Percentiles rank a stretch among this genome's conserved stretches.
phyloP scores from a whole-genome alignment of 2,329 filamentous ascomycete species.

The Epichloe gansuensis region DNA sequence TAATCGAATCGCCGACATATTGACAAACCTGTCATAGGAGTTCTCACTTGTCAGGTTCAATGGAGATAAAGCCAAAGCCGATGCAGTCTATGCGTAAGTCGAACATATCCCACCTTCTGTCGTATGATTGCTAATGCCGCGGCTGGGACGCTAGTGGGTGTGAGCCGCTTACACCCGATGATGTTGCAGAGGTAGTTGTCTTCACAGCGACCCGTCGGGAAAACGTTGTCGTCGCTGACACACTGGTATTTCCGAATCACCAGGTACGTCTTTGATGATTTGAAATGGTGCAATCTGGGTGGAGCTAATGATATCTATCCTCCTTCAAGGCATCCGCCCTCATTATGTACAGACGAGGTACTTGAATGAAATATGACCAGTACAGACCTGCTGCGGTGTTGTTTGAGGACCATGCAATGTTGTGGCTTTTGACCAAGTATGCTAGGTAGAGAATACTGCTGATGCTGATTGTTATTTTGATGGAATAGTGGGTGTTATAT shows the following conservation, averaged over 20 bases:
- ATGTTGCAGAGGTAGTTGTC: slow-evolving; percentile 83
- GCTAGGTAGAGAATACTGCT: too few relatives aligned
- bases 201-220: slow-evolving; percentile 73
- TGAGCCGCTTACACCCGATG: slow-evolving; percentile 75
- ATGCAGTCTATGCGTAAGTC: slow-evolving; percentile 72
- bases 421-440: not conserved
- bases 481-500: not conserved
- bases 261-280: slow-evolving; percentile 43
- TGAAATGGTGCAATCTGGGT: not conserved
- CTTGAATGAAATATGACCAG: not conserved
- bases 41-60: slow-evolving; percentile 82
- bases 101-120: not conserved
- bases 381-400: not conserved
- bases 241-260: slow-evolving; percentile 76
- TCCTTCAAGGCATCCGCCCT: slow-evolving; percentile 19
- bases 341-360: slow-evolving; percentile 17
- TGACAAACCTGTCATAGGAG: slow-evolving; percentile 35
- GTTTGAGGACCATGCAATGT: not conserved
- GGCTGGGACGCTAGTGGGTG: slow-evolving; percentile 39
- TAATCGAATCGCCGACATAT: slow-evolving; percentile 3
- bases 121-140: not conserved
- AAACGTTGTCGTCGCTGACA: slow-evolving; percentile 84
- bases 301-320: not conserved
- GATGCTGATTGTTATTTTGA: not conserved
- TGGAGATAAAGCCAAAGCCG: slow-evolving; percentile 78